Evolutionary conservation across 768 basidiomycete genomes (phyloP).

Genomic region (Crucibulum laeve): DNA sequence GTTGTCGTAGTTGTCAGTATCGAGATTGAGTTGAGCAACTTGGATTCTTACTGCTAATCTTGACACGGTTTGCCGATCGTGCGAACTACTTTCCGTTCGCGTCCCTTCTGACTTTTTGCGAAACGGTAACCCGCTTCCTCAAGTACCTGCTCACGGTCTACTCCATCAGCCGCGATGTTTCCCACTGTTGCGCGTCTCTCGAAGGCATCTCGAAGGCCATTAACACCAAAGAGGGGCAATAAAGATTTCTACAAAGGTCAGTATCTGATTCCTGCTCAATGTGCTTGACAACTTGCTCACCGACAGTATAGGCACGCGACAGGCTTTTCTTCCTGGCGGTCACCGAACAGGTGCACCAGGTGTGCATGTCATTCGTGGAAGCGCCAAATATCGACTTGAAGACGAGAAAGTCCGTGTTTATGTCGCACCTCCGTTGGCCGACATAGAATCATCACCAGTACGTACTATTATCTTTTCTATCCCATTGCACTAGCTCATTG

Average conservation of each 20-base stretch:
- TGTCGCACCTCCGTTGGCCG: slow-evolving; percentile 71
- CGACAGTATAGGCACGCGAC: slow-evolving; percentile 61
- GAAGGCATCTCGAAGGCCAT: slow-evolving; percentile 79
- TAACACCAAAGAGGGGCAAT: slow-evolving; percentile 86
- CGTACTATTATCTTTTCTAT: slow-evolving; percentile 16
- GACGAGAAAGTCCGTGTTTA: slow-evolving; percentile 83
- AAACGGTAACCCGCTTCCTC: too few species aligned
- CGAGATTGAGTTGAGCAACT: neutral
- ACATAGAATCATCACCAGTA: slow-evolving; percentile 55
- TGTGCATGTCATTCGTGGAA: slow-evolving; percentile 72
- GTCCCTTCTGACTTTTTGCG: too few species aligned
- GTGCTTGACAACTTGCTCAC: neutral
- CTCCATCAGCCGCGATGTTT: slow-evolving; percentile 42
- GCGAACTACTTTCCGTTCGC: too few species aligned
- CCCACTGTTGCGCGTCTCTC: slow-evolving; percentile 65
- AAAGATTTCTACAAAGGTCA: slow-evolving; percentile 98
- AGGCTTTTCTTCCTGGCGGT: slow-evolving; percentile 79
- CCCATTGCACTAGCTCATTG: neutral
- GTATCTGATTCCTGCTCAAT: slow-evolving; percentile 6
- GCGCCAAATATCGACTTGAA: slow-evolving; percentile 75
- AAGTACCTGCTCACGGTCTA: neutral
- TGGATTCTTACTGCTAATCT: neutral
- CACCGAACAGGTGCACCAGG: slow-evolving; percentile 87
- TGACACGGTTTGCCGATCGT: too few species aligned
- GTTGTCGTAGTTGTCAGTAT: neutral